Evolutionary conservation across 768 basidiomycete species (phyloP).

Genomic region (Lentinula detonsa): DNA sequence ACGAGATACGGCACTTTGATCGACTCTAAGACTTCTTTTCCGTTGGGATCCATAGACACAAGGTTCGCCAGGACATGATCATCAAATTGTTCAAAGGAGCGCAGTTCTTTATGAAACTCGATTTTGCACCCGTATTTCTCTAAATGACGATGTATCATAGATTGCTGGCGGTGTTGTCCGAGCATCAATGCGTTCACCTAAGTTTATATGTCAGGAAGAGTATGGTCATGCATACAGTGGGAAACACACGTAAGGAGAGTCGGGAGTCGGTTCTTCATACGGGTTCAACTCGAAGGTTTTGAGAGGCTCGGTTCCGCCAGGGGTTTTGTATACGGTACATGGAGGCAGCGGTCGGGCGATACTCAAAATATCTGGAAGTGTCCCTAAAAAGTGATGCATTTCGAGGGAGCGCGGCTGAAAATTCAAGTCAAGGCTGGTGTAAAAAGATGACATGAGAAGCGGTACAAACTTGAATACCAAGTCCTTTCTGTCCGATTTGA

Average conservation of each 20-base stretch:
- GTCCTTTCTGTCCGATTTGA: slow-evolving; percentile 6
- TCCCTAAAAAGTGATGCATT: slow-evolving; percentile 21
- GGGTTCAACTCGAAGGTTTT: slow-evolving; percentile 6
- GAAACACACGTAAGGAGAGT: slow-evolving; percentile 19
- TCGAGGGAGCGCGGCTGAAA: slow-evolving; percentile 11
- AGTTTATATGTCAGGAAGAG: neutral
- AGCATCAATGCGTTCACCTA: slow-evolving; percentile 3
- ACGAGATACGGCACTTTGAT: slow-evolving; percentile 1
- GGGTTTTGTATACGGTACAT: neutral
- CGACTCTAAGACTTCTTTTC: neutral
- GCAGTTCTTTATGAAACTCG: slow-evolving; percentile 23
- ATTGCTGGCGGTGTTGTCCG: slow-evolving; percentile 13
- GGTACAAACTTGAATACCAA: slow-evolving; percentile 5
- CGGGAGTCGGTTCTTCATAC: slow-evolving; percentile 16
- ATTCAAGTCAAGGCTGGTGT: neutral
- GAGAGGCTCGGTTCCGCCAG: neutral
- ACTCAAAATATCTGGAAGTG: slow-evolving; percentile 14
- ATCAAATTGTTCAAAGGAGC: slow-evolving; percentile 20
- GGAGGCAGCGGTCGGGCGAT: neutral
- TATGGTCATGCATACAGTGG: neutral
- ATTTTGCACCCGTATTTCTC: slow-evolving; percentile 8
- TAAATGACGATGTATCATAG: slow-evolving; percentile 10
- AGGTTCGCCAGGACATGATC: slow-evolving; percentile 19
- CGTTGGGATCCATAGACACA: neutral
- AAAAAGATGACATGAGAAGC: too few relatives aligned